phyloP scores from a whole-genome alignment of 2,329 filamentous ascomycete genomes.

The Pseudogymnoascus sp. region DNA sequence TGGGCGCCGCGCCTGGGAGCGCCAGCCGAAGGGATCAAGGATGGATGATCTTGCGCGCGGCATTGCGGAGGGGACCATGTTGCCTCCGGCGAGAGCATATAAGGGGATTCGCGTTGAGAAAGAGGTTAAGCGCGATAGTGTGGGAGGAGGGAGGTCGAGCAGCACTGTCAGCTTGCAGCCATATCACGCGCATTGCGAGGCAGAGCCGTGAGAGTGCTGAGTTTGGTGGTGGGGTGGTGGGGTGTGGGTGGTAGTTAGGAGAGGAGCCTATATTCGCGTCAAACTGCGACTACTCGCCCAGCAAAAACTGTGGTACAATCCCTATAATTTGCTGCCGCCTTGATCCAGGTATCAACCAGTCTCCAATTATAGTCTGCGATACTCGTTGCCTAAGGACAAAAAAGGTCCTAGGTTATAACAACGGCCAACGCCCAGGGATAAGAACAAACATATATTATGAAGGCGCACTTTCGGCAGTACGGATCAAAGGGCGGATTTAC shows the following conservation, averaged over 20 bases:
- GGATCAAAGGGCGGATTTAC: neutral
- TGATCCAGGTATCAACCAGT: neutral
- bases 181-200: neutral
- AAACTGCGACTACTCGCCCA: neutral
- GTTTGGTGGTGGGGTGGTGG: neutral
- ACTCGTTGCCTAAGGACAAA: neutral
- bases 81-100: neutral
- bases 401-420: neutral
- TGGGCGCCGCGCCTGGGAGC: slow-evolving; percentile 53
- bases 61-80: slow-evolving; percentile 41
- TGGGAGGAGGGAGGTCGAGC: neutral
- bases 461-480: neutral
- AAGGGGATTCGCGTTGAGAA: neutral
- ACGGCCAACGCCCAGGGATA: neutral
- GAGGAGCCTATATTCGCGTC: neutral
- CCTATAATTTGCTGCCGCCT: neutral
- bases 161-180: neutral
- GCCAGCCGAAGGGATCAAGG: slow-evolving; percentile 34
- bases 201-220: neutral
- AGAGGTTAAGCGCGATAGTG: neutral
- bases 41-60: slow-evolving; percentile 42
- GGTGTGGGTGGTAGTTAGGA: neutral
- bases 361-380: neutral
- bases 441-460: neutral
- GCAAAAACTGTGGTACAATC: neutral